Evolutionary conservation across 495 filamentous ascomycete genomes (phyloP), one percentile per base, ranked within the genome.

Genomic region (Penicillium silybi): DNA sequence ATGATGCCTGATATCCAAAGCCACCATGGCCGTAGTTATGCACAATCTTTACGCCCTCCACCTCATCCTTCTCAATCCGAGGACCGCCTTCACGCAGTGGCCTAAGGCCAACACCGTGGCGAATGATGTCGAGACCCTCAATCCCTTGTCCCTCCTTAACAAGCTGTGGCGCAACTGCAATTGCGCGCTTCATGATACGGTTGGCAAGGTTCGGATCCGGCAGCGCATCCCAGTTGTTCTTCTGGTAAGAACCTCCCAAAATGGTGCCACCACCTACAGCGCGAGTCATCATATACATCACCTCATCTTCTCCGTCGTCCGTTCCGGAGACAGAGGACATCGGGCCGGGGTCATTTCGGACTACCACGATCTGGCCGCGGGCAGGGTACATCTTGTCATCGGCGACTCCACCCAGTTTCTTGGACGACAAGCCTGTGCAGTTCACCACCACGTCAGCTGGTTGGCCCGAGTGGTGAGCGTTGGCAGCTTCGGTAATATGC

Each of bases 11-110:
- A 62, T 96, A 90, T 48, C 85, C 93, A 76, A 90, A 96, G 0
- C 93, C 93, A 0, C 88, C 91, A 73, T 96, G 92, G 9, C 95
- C 95, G 65, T 99, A 99, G 57, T 96, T 92, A 65, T 99, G 93
- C 53, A 99, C 90, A 9, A 96, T 82, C 71, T 79, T 82, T 0
- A 81, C 76, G n/a, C 79, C 85, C 22, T 78, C 67, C 18, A 91
- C 80, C 55, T 74, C 76, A 67, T 97, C 91, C 65, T 80, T 88
- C 71, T 96, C 93, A 41, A 97, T 77, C 37, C 93, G 79, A 13
- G 86, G 84, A 0, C 95, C 92, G 7, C 79, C 85, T 18, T 82
- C 72, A 44, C 93, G 77, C 47, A 85, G 67, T 20, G 93, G 93
- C 54, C 93, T 76, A 63, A 97, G 66, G 10, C 95, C 93, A 20